Evolutionary conservation across 2,329 filamentous ascomycete genomes (phyloP), one percentile per base, ranked within the genome.

Genomic region (Talaromyces albobiverticillius): DNA sequence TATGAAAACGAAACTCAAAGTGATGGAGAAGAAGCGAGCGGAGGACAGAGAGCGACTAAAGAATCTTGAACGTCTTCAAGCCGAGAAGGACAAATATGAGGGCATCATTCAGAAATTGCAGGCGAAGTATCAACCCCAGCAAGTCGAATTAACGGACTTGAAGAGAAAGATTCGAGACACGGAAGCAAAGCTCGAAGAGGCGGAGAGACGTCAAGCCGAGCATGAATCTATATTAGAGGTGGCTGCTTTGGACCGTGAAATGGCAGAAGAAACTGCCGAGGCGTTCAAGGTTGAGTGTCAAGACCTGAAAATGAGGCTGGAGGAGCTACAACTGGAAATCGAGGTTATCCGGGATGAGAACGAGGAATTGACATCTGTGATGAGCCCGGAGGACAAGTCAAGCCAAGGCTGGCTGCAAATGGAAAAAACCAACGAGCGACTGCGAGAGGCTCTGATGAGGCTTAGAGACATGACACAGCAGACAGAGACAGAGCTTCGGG

Each of bases 191-290:
- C 79, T 91, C 18, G 84, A 88, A 54, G 78, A 84, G 20, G 77
- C 94, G 2, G 89, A 93, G 61, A 79, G 81, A 26, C 78, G 88
- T 51, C 87, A 94, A 67, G 88, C 89, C 7, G 91, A 96, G 61
- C 86, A 95, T 69, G 94, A 97, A 26, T 82, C 86, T 3, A 83
- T 88, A 6, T 75, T 96, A 65, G 94, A 99, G 72, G 83, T 94
- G 71, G 90, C 91, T 6, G 87, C 89, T 0, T 77, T 99, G 23
- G 94, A 99, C 67, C 85, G 90, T 42, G 93, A 99, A 71, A 95
- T 97, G 89, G 94, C 94, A 0, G 92, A 99, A 70, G 93, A 96
- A 71, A 90, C 86, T 41, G 87, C 89, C 0, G 94, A 97, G 61
- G 84, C 87, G 16, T 78, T 88, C 48, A 94, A 91, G 68, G 81